phyloP scores from a whole-genome alignment of 352 stramenopile genomes.

The Globisporangium solare region DNA sequence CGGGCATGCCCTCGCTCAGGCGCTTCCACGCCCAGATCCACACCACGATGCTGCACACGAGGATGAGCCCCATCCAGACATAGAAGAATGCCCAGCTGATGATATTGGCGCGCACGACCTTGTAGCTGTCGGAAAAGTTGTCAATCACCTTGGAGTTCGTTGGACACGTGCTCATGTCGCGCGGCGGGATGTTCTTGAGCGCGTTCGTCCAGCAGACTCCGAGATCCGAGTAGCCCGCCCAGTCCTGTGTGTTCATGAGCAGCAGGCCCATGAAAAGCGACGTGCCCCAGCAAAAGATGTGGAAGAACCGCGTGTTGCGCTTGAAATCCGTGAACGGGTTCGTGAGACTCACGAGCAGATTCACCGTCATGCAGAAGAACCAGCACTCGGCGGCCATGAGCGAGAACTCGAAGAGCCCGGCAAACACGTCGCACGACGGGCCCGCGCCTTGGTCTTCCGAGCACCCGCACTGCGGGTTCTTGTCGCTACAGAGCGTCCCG shows the following conservation, averaged over 20 bases:
- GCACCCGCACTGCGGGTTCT: conserved; percentile 76
- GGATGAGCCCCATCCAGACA: conserved; percentile 82
- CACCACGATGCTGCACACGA: conserved; percentile 73
- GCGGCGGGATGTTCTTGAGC: conserved; percentile 49
- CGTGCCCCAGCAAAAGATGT: conserved; percentile 79
- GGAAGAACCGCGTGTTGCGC: conserved; percentile 77
- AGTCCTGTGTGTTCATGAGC: conserved; percentile 71
- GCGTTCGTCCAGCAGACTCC: conserved; percentile 86
- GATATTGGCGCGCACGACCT: conserved; percentile 80
- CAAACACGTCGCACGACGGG: conserved; percentile 67
- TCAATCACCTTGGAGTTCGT: conserved; percentile 39
- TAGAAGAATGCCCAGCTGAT: conserved; percentile 88
- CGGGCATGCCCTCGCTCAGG: conserved; percentile 83
- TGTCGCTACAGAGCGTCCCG: conserved; percentile 62
- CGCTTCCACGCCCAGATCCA: conserved; percentile 86
- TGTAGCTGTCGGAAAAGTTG: conserved; percentile 68
- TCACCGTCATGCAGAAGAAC: conserved; percentile 89
- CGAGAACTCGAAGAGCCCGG: conserved; percentile 82
- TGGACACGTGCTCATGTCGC: conserved; percentile 27
- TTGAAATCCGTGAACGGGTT: conserved; percentile 91
- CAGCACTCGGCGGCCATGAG: conserved; percentile 81
- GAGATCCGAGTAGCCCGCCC: conserved; percentile 81
- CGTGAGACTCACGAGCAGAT: conserved; percentile 82
- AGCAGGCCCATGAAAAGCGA: conserved; percentile 56
- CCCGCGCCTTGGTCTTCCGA: conserved; percentile 35